A percentile compares a stretch with the other conserved stretches of the same genome.
These are phyloP conservation scores for Suillus paluster DNA, from an alignment of 768 basidiomycete genomes.

Conservation along the genomic window DNA sequence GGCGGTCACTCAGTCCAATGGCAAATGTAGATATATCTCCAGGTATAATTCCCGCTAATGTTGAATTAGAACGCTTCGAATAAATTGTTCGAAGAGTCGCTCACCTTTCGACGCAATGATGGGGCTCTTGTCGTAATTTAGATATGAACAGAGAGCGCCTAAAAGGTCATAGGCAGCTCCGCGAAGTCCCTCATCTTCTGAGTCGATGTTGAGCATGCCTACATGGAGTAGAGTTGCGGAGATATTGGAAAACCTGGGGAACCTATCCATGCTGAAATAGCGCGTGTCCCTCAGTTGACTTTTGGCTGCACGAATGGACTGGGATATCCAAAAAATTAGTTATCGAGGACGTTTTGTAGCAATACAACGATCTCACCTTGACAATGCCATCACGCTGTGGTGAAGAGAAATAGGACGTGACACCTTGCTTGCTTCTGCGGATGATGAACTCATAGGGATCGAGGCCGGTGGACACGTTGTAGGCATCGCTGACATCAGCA, in stretches of 20 bases:
- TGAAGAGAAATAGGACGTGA: slow-evolving; percentile 79
- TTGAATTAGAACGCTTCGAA: slow-evolving; percentile 11
- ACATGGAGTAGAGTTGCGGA: slow-evolving; percentile 87
- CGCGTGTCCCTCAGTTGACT: slow-evolving; percentile 63
- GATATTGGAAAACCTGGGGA: slow-evolving; percentile 81
- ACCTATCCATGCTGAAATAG: slow-evolving; percentile 58
- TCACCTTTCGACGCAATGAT: slow-evolving; percentile 73
- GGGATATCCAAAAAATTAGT: slow-evolving; percentile 9
- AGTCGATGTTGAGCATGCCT: slow-evolving; percentile 78
- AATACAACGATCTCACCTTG: slow-evolving; percentile 50
- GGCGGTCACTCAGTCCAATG: slow-evolving; percentile 66
- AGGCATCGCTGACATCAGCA: slow-evolving; percentile 84
- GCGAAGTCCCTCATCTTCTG: slow-evolving; percentile 77
- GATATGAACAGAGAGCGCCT: slow-evolving; percentile 72
- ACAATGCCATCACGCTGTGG: slow-evolving; percentile 70
- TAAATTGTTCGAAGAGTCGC: slow-evolving; percentile 16
- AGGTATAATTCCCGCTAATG: slow-evolving; percentile 71
- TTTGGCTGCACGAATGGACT: slow-evolving; percentile 82
- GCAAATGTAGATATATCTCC: slow-evolving; percentile 68
- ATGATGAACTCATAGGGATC: slow-evolving; percentile 85
- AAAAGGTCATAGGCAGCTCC: slow-evolving; percentile 81
- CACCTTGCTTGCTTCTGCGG: slow-evolving; percentile 69
- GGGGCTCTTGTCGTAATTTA: slow-evolving; percentile 77
- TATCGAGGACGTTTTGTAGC: background rate
- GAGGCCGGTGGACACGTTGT: slow-evolving; percentile 77